phyloP scores from a whole-genome alignment of 2,329 filamentous ascomycete species.

The Penicillium crustosum region DNA sequence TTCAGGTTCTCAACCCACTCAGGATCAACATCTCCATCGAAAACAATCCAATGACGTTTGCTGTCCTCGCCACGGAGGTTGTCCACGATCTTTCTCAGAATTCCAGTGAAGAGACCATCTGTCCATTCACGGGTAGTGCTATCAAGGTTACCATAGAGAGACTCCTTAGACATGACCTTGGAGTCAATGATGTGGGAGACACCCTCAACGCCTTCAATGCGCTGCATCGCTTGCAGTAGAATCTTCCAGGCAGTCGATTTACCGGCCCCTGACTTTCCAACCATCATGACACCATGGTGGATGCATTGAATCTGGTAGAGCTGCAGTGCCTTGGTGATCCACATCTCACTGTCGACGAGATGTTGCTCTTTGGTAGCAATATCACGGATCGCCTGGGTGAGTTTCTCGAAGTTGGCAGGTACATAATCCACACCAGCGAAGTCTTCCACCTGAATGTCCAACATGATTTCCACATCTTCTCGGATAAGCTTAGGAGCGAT shows the following conservation, averaged over 20 bases:
- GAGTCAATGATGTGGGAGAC: slow-evolving; percentile 98
- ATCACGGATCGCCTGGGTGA: slow-evolving; percentile 77
- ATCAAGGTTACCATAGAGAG: slow-evolving; percentile 91
- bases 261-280: slow-evolving; percentile 93
- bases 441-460: slow-evolving; percentile 74
- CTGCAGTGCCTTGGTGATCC: slow-evolving; percentile 97
- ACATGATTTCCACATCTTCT: slow-evolving; percentile 85
- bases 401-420: slow-evolving; percentile 76
- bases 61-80: slow-evolving; percentile 95
- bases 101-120: slow-evolving; percentile 96
- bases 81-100: slow-evolving; percentile 96
- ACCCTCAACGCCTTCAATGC: slow-evolving; percentile 87
- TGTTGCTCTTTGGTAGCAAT: slow-evolving; percentile 77
- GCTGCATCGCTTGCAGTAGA: slow-evolving; percentile 84
- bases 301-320: slow-evolving; percentile 97
- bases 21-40: slow-evolving; percentile 97
- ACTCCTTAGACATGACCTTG: slow-evolving; percentile 99
- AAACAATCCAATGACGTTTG: slow-evolving; percentile 99
- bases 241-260: slow-evolving; percentile 96
- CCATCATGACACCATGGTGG: slow-evolving; percentile 99
- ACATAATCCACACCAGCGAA: slow-evolving; percentile 95
- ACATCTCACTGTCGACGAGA: slow-evolving; percentile 85
- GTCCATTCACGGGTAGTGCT: slow-evolving; percentile 98
- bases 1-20: slow-evolving; percentile 99
- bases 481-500: slow-evolving; percentile 97